Percentiles rank a stretch among this genome's conserved stretches.
Evolutionary conservation across 352 stramenopile genomes (phyloP).

Genomic region (Globisporangium irregulare): DNA sequence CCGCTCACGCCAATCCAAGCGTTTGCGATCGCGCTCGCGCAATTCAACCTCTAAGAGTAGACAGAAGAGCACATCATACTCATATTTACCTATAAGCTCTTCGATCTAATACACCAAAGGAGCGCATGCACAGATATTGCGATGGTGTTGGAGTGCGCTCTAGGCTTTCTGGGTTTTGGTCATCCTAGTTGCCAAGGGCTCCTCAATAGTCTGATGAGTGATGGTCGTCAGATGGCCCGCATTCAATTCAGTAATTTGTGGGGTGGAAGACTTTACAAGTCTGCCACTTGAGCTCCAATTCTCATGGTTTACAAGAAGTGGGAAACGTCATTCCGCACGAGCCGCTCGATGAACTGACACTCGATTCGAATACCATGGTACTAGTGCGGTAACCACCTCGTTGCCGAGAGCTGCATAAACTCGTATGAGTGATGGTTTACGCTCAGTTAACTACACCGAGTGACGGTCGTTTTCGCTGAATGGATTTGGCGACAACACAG

Average conservation of each 20-base stretch:
- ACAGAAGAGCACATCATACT: neutral
- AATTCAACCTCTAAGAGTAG: slow-evolving; percentile 48
- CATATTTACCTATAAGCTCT: neutral
- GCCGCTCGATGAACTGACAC: too few relatives aligned
- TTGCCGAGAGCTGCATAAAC: too few relatives aligned
- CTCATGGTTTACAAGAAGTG: too few relatives aligned
- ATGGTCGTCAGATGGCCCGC: neutral
- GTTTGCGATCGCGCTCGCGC: slow-evolving; percentile 59
- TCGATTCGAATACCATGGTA: too few relatives aligned
- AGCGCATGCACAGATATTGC: neutral
- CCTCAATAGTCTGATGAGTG: neutral
- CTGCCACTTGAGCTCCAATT: too few relatives aligned
- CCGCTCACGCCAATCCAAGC: slow-evolving; percentile 74
- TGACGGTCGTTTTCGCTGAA: neutral
- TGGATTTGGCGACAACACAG: neutral
- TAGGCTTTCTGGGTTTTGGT: too few relatives aligned
- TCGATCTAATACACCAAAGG: neutral
- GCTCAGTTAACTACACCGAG: neutral
- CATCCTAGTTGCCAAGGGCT: neutral
- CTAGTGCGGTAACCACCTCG: too few relatives aligned
- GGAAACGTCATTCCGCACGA: too few relatives aligned
- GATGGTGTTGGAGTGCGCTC: neutral
- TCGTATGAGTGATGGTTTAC: too few relatives aligned
- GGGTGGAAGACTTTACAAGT: too few relatives aligned
- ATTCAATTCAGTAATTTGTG: neutral